A percentile compares a stretch with the other conserved stretches of the same genome.
Conservation (phyloP, 2,329 filamentous ascomycete genomes). For the Xylariaceae sp. region DNA sequence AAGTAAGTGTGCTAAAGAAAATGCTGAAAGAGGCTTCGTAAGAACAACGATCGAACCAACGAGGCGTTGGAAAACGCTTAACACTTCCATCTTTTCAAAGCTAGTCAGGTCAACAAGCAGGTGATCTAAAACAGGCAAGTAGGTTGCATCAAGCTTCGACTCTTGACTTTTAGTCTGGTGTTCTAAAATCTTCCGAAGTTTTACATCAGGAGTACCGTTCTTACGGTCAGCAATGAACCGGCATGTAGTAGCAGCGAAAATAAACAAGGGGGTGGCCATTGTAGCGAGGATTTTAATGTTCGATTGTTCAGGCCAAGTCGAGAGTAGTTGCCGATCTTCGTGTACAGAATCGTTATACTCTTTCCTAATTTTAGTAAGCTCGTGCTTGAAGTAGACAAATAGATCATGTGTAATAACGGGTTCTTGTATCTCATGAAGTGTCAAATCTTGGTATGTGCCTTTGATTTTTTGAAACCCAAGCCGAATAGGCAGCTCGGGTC, state of each 20-base stretch:
- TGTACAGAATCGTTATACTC: constrained; percentile 29
- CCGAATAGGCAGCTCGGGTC: constrained; percentile 49
- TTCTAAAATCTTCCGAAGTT: constrained; percentile 16
- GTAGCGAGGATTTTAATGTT: constrained; percentile 17
- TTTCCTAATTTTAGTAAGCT: constrained; percentile 41
- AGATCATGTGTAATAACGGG: constrained; percentile 47
- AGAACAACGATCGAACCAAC: constrained; percentile 21
- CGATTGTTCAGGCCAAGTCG: constrained; percentile 41
- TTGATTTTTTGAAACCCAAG: constrained; percentile 46
- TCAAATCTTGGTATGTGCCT: constrained; percentile 40
- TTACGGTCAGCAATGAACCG: constrained; percentile 33
- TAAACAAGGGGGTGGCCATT: constrained; percentile 40
- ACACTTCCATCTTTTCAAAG: neutral
- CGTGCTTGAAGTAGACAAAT: constrained; percentile 39
- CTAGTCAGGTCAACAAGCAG: neutral
- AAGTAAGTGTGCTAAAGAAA: constrained; percentile 5
- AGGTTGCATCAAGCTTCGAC: constrained; percentile 14
- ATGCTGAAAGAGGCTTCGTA: constrained; percentile 5
- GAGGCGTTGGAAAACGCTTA: neutral
- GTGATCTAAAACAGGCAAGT: constrained; percentile 20
- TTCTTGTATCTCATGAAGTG: constrained; percentile 46
- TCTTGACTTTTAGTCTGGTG: constrained; percentile 4
- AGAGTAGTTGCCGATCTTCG: constrained; percentile 20
- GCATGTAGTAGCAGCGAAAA: constrained; percentile 41
- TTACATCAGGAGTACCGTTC: neutral